phyloP scores from a whole-genome alignment of 1,284 basidiomycete species.

The Golubevia sp. region DNA sequence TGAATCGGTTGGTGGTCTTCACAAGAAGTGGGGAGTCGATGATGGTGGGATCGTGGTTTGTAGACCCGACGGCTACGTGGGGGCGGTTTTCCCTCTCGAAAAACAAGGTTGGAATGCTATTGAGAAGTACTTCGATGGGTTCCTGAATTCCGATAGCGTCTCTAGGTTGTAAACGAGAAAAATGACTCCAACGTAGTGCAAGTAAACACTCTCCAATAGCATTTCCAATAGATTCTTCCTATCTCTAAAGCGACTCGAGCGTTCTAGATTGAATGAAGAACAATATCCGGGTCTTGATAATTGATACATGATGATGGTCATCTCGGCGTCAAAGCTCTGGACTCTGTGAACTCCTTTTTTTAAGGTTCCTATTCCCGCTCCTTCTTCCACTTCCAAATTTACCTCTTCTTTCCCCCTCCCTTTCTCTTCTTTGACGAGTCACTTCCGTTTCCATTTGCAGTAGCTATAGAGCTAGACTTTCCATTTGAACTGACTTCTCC shows the following conservation, averaged over 20 bases:
- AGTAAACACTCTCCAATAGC: too few relatives aligned
- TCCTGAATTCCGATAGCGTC: slow-evolving; percentile 28
- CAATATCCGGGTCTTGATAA: too few relatives aligned
- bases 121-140: slow-evolving; percentile 66
- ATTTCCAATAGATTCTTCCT: too few relatives aligned
- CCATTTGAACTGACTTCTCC: neutral
- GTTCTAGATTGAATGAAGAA: too few relatives aligned
- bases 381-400: neutral
- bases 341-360: too few relatives aligned
- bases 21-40: slow-evolving; percentile 67
- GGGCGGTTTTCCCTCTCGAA: slow-evolving; percentile 67
- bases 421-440: slow-evolving; percentile 1
- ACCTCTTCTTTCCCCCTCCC: neutral
- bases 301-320: too few relatives aligned
- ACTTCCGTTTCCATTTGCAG: neutral
- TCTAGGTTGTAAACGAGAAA: too few relatives aligned
- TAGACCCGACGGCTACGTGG: slow-evolving; percentile 77
- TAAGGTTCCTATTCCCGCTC: too few relatives aligned
- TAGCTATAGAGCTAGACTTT: neutral
- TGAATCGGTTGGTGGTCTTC: slow-evolving; percentile 55
- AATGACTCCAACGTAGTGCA: too few relatives aligned
- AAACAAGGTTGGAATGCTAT: slow-evolving; percentile 63
- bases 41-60: slow-evolving; percentile 71
- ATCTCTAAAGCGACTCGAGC: too few relatives aligned
- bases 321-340: too few relatives aligned